Conservation (phyloP, 164 flowering plant species). For the Warburgia ugandensis region DNA sequence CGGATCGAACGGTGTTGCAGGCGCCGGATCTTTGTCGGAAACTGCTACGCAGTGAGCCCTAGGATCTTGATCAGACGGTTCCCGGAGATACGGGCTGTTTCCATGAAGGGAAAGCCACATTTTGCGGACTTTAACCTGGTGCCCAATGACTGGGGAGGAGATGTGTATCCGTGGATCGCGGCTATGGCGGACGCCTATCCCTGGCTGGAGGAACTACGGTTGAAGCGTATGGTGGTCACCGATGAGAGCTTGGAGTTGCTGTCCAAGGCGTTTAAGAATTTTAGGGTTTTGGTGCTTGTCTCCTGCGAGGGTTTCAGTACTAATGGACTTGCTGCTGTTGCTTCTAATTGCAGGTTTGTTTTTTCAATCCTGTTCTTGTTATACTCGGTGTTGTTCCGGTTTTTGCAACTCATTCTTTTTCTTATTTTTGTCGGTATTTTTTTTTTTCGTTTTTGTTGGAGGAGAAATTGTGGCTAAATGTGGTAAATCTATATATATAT, state of each 20-base stretch:
- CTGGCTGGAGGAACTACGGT: constrained; percentile 68
- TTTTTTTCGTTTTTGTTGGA: neutral
- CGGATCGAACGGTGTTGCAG: constrained; percentile 64
- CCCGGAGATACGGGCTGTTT: constrained; percentile 54
- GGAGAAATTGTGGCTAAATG: too few relatives aligned
- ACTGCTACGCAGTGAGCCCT: constrained; percentile 79
- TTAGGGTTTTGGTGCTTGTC: constrained; percentile 58
- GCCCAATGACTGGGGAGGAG: constrained; percentile 89
- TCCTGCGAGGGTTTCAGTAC: constrained; percentile 77
- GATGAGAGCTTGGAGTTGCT: constrained; percentile 76
- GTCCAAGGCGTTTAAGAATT: constrained; percentile 53
- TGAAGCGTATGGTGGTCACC: constrained; percentile 85
- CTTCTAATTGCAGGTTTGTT: constrained; percentile 72
- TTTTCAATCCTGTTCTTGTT: neutral
- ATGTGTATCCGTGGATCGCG: constrained; percentile 58
- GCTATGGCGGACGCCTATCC: constrained; percentile 45
- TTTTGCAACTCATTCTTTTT: neutral
- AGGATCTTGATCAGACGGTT: constrained; percentile 43
- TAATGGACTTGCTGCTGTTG: constrained; percentile 74
- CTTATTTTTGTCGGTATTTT: neutral
- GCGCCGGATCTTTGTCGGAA: constrained; percentile 57
- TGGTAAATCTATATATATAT: too few relatives aligned
- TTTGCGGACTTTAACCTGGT: constrained; percentile 88
- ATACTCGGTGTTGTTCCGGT: neutral
- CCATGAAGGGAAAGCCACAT: constrained; percentile 88